Base-by-base conservation (phyloP, 192 early-diverging fungal species). In the Chytriomyces confervae region DNA sequence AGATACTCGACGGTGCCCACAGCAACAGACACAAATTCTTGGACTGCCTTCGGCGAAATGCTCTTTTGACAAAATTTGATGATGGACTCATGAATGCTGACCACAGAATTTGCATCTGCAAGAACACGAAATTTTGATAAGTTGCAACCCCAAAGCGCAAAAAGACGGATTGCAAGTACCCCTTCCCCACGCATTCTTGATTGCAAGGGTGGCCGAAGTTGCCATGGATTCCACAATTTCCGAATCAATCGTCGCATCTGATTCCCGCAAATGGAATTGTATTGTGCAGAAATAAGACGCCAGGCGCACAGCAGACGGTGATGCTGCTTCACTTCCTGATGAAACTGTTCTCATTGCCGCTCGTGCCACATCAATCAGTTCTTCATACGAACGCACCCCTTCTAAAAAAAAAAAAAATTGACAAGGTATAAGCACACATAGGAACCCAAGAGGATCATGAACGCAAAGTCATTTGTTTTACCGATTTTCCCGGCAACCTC, bases 101-200 rank as follows among this genome's bases (percentile, higher is more conserved):
- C 7, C 11, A 57, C 36, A 7, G 51, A 47, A 51, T n/a, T 50
- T 53, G 69, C 8, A 70, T 70, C 69, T 70, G 50, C 44, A 47
- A 6, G 11, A 67, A 67, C 7, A 50, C 8, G 43, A 71, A 53
- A 71, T 13, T 13, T 1, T 29, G 20, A 4, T 11, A 13, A 65
- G 63, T 13, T 27, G 11, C 23, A 27, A 29, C 4, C 36, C 36
- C 36, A 36, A 36, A 36, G 4, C 1, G 4, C 36, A 36, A 36
- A 36, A 36, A 36, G 4, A 36, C 1, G 36, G 36, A 36, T 36
- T 36, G 4, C 36, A 57, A 53, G 36, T 36, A 71, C 69, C 57
- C 36, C n/a, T 71, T 67, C 45, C 23, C 66, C 66, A 67, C n/a
- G 66, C 66, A 36, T 36, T 36, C 36, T 36, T 36, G 36, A 36